Base-by-base conservation (phyloP, 306 rosid species). In the Purshia tridentata region DNA sequence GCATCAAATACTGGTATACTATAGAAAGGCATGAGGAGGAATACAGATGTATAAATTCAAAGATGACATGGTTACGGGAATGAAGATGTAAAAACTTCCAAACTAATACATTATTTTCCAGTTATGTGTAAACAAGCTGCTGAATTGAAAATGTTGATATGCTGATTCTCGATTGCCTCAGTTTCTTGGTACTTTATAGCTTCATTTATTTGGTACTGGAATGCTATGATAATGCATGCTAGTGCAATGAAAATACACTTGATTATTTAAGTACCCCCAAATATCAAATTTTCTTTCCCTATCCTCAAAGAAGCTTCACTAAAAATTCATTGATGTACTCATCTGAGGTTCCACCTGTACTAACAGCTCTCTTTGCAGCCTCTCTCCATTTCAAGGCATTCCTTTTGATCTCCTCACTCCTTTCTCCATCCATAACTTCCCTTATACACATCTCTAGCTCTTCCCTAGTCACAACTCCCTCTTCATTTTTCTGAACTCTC, bases 321-420 rank as follows among this genome's bases (percentile, higher is more conserved):
- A 79, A 42, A 67, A 85, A 70, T 18, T 48, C 47, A 58, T 67
- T 63, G 59, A 85, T 75, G 52, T 81, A 63, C 53, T 77, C 63
- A 65, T 83, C 81, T 20, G 88, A 59, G 48, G 66, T 81, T 44
- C 92, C 92, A 41, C 77, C 84, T 39, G 42, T 19, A 48, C 51
- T n/a, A 48, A 72, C 76, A 37, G 86, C 82, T 58, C 72, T 65
- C 70, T 77, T 54, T 7, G 81, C 88, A 67, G 75, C 50, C 18
- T 72, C 67, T 9, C 80, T 83, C 92, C 89, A 81, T 58, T 81
- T 83, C 50, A 70, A 59, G n/a, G 82, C 82, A 59, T 81, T 88
- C 35, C 61, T 52, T 62, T 46, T 72, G 2, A 88, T 78, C 73
- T 72, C 75, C 22, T n/a, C 76, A 68, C 79, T 63, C 66, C 18